Evolutionary conservation across 306 rosid species (phyloP), one percentile per base, ranked within the genome.

Genomic region (Vigna radiata): DNA sequence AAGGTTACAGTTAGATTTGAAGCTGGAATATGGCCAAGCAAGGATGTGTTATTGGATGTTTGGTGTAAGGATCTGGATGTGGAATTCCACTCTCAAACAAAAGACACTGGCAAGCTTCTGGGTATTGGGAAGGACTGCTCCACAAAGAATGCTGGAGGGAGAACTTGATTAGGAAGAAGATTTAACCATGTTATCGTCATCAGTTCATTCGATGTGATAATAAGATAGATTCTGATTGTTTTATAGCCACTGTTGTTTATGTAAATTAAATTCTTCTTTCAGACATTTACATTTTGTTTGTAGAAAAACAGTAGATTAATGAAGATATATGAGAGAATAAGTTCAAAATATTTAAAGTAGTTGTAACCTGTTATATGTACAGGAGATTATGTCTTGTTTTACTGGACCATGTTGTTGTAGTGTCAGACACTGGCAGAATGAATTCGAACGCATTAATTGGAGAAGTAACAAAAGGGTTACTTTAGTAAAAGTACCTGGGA

Each of bases 21-120:
- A 47, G 75, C 68, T 68, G 81, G 89, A 52, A n/a, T 69, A 0
- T 83, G 67, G 89, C 85, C 81, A 29, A 41, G 58, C 11, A 62
- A 10, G 70, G 55, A 41, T 3, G 73, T 77, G 72, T 25, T 52
- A 3, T 41, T 80, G 43, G 4, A 64, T 21, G 79, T 77, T 56
- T 7, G 2, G 8, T 86, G 87, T 36, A 43, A 12, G 19, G 74
- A 80, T 29, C 59, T 86, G 21, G 50, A 56, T 56, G 78, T 76
- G 10, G 77, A 6, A n/a, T 80, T 83, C 79, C 79, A 43, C 41
- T 19, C 77, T 68, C 15, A 77, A 43, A 80, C 75, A 58, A 80
- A 77, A 55, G 67, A 16, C 18, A 74, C 46, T 2, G 85, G 83
- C 16, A 80, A 73, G 55, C 69, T 76, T 33, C 8, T 58, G 71